Evolutionary conservation across 2,329 filamentous ascomycete genomes (phyloP).

Genomic region (Dothideomycetes sp.): DNA sequence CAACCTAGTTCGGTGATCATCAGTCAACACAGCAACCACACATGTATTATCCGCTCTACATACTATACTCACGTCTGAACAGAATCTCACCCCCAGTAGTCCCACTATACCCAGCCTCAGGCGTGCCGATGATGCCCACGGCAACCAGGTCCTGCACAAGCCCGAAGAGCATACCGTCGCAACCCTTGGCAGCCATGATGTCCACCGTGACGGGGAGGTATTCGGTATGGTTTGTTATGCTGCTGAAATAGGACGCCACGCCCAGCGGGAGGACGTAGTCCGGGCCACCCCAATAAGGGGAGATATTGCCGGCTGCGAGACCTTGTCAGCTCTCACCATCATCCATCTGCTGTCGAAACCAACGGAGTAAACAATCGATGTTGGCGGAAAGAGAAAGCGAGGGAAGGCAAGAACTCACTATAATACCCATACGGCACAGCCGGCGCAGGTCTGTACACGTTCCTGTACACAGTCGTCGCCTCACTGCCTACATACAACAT

Average conservation of each 20-base stretch:
- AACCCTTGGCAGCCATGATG: slow-evolving; percentile 47
- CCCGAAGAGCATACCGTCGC: slow-evolving; percentile 47
- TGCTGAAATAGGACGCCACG: slow-evolving; percentile 33
- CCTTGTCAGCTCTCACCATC: no score
- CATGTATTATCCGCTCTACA: no score
- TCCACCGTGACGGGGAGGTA: slow-evolving; percentile 47
- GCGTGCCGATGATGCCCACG: slow-evolving; percentile 37
- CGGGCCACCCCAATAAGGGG: slow-evolving; percentile 35
- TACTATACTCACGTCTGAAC: slow-evolving; percentile 19
- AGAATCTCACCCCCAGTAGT: slow-evolving; percentile 30
- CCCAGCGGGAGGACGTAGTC: slow-evolving; percentile 36
- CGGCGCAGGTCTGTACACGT: slow-evolving; percentile 32
- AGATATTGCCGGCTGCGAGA: slow-evolving; percentile 38
- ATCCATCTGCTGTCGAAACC: no score
- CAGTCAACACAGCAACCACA: no score
- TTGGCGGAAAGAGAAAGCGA: no score
- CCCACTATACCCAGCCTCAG: slow-evolving; percentile 31
- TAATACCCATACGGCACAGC: slow-evolving; percentile 37
- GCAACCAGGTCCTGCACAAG: slow-evolving; percentile 41
- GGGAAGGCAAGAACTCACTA: no score
- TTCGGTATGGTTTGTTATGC: slow-evolving; percentile 38
- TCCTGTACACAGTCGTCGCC: slow-evolving; percentile 32
- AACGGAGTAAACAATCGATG: no score
- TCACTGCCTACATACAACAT: slow-evolving; percentile 36
- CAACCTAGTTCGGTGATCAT: no score